These are phyloP conservation scores for Aspergillus biplanus DNA, from an alignment of 495 filamentous ascomycete genomes.

Conservation along the genomic window DNA sequence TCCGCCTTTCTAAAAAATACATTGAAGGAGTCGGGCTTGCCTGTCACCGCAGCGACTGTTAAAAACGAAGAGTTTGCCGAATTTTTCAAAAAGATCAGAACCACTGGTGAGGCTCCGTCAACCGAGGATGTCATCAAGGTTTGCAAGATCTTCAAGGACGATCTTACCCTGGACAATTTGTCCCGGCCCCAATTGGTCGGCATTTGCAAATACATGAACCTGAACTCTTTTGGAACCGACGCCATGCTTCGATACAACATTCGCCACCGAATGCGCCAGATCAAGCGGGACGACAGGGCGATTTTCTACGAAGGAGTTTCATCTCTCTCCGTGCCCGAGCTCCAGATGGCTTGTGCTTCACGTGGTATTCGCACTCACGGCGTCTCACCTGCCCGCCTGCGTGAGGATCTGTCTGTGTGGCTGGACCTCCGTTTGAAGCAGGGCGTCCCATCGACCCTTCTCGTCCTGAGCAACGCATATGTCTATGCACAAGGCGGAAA, in stretches of 20 bases:
- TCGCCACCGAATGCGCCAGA: slow-evolving; percentile 96
- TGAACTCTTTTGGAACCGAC: slow-evolving; percentile 95
- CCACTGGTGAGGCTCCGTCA: slow-evolving; percentile 87
- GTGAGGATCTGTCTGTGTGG: slow-evolving; percentile 94
- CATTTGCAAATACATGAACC: slow-evolving; percentile 98
- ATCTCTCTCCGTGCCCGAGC: slow-evolving; percentile 86
- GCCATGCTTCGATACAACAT: slow-evolving; percentile 97
- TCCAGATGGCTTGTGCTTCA: slow-evolving; percentile 87
- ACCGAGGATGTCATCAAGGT: slow-evolving; percentile 95
- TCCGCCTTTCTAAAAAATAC: slow-evolving; percentile 89
- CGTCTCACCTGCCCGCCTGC: slow-evolving; percentile 80
- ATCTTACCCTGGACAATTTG: slow-evolving; percentile 95
- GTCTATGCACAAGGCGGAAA: slow-evolving; percentile 88
- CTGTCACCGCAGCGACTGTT: slow-evolving; percentile 80
- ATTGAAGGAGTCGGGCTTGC: slow-evolving; percentile 88
- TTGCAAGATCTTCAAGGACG: slow-evolving; percentile 99
- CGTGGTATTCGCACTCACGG: slow-evolving; percentile 93
- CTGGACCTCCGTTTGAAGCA: slow-evolving; percentile 91
- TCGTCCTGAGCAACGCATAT: slow-evolving; percentile 96
- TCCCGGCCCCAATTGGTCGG: slow-evolving; percentile 94
- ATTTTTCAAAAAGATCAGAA: slow-evolving; percentile 95
- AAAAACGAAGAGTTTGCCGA: slow-evolving; percentile 95
- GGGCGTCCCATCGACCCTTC: slow-evolving; percentile 88
- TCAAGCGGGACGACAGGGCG: slow-evolving; percentile 95
- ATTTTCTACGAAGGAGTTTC: slow-evolving; percentile 96